Evolutionary conservation across 495 filamentous ascomycete genomes (phyloP).

Genomic region (Hyaloscypha variabilis): DNA sequence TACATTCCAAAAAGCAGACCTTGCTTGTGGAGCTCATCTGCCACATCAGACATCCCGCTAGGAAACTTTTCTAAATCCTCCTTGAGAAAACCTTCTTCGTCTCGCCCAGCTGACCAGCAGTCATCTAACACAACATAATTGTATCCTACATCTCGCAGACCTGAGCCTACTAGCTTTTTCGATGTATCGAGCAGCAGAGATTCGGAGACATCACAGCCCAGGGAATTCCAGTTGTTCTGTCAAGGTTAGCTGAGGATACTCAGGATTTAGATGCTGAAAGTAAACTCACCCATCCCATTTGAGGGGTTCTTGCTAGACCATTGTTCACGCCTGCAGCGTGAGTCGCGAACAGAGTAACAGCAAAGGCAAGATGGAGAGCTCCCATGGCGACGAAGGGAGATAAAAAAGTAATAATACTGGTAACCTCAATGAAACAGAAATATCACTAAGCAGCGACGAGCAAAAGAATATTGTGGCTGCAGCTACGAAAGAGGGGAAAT

Average conservation of each 20-base stretch:
- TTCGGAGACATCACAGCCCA: slow-evolving; percentile 49
- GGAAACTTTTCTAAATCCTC: slow-evolving; percentile 32
- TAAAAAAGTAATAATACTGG: background rate
- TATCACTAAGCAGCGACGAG: background rate
- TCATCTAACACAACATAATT: slow-evolving; percentile 60
- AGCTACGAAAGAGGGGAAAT: background rate
- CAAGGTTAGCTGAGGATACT: background rate
- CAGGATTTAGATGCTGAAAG: no score
- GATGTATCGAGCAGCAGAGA: slow-evolving; percentile 49
- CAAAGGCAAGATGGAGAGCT: background rate
- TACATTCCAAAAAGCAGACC: slow-evolving; percentile 41
- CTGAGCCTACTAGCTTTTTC: slow-evolving; percentile 46
- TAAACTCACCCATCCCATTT: slow-evolving; percentile 29
- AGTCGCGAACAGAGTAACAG: background rate
- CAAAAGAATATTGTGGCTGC: background rate
- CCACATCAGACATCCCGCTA: slow-evolving; percentile 33
- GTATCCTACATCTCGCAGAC: slow-evolving; percentile 56
- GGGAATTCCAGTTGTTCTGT: slow-evolving; percentile 27
- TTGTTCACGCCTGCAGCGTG: slow-evolving; percentile 18
- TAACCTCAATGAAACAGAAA: no score
- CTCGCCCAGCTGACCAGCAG: slow-evolving; percentile 51
- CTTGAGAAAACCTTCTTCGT: slow-evolving; percentile 28
- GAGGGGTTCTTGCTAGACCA: slow-evolving; percentile 26
- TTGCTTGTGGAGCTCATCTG: slow-evolving; percentile 33
- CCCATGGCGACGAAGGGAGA: slow-evolving; percentile 1